Conservation (phyloP, 306 rosid species). For the Casuarina glauca region DNA sequence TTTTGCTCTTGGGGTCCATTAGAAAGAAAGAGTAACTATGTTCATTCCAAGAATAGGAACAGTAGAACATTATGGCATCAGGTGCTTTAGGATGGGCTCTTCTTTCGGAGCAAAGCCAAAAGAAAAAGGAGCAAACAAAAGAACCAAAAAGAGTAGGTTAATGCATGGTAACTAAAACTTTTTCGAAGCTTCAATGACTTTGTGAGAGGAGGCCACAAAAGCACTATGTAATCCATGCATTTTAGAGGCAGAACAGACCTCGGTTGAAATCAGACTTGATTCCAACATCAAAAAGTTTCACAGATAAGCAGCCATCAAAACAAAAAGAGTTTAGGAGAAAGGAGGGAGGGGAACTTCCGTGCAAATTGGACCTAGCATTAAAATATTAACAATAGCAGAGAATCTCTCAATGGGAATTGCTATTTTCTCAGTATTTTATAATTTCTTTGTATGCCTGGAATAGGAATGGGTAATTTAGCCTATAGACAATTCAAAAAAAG, state of each 20-base stretch:
- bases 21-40: no score
- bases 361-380: neutral
- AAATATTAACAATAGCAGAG: neutral
- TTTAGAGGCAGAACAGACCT: neutral
- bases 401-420: neutral
- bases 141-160: no score
- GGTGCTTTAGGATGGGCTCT: no score
- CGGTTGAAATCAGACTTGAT: neutral
- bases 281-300: neutral
- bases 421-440: neutral
- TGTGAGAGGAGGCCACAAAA: no score
- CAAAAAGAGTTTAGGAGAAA: neutral
- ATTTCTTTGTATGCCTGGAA: neutral
- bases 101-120: no score
- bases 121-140: no score
- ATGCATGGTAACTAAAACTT: no score
- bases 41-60: no score
- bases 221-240: no score
- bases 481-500: constrained; percentile 2
- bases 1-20: no score
- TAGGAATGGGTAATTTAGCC: neutral
- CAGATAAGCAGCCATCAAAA: neutral
- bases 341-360: neutral
- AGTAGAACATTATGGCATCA: no score
- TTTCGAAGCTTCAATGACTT: no score